A percentile compares a stretch with the other conserved stretches of the same genome.
phyloP scores from a whole-genome alignment of 306 rosid species.

The Casuarina cunninghamiana region DNA sequence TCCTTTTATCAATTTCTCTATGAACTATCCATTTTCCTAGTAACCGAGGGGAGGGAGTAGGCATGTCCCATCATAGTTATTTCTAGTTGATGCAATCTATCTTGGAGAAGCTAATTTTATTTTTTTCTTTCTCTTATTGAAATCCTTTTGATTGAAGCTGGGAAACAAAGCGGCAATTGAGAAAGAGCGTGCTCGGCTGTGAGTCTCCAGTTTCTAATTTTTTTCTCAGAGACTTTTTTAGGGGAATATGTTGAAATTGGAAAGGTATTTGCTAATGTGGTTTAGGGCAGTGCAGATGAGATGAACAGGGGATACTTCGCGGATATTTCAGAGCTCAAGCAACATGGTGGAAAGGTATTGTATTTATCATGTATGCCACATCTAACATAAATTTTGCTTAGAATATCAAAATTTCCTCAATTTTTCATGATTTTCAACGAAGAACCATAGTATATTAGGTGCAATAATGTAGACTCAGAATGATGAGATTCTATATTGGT shows the following conservation, averaged over 20 bases:
- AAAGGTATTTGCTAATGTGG: constrained; percentile 31
- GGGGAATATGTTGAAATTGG: constrained; percentile 19
- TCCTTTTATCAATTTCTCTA: no score
- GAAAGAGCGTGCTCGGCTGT: constrained; percentile 93
- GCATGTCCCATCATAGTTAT: not conserved
- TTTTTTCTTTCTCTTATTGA: not conserved
- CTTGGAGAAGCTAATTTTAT: not conserved
- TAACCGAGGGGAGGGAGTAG: not conserved
- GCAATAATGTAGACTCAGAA: not conserved
- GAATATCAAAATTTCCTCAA: not conserved
- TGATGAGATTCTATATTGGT: not conserved
- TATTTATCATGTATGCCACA: not conserved
- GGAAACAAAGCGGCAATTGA: constrained; percentile 60
- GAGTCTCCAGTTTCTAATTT: constrained; percentile 31
- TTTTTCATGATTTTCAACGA: not conserved
- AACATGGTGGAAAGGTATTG: constrained; percentile 88
- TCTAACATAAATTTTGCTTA: constrained; percentile 2
- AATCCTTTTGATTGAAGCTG: constrained; percentile 44
- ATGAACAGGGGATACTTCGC: constrained; percentile 83
- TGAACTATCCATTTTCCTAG: no score
- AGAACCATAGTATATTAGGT: not conserved
- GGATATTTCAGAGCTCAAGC: constrained; percentile 66
- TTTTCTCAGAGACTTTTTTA: not conserved
- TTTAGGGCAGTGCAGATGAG: constrained; percentile 80
- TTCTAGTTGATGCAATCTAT: constrained; percentile 6